Evolutionary conservation across 768 basidiomycete species (phyloP), one percentile per base, ranked within the genome.

Genomic region (Tremella yokohamensis): DNA sequence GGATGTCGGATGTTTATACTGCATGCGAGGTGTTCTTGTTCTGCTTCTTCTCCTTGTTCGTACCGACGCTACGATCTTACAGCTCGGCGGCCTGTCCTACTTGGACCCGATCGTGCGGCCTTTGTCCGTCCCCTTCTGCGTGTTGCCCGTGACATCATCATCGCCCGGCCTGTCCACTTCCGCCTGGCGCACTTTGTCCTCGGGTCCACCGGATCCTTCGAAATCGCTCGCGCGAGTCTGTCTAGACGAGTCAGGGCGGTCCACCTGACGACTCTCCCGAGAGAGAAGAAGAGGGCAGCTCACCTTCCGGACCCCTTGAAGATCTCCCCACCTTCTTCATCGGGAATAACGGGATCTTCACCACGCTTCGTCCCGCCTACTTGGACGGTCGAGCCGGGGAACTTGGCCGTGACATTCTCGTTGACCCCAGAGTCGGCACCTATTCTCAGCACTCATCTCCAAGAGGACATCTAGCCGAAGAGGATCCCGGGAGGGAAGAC

Each of bases 301-400:
- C 47, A 68, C 66, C 62, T 52, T 25, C 66, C 66, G 37, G 66
- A 60, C 13, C 51, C 7, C 56, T 65, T 68, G 57, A 57, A 63
- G 19, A 45, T 37, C 52, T 63, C 64, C 7, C 64, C 66, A 25
- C 66, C 66, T 56, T 65, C 66, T 40, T 68, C 66, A 42, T 64
- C 63, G 0, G 66, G 66, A 47, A 68, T 68, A 8, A 58, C 52
- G 3, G 66, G 66, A 57, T 68, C 65, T 57, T 68, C 66, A 20
- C 66, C 66, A 15, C 66, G 55, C 50, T 61, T 61, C 13, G 61
- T 65, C 11, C 66, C 66, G 38, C 66, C 66, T 13, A 68, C 56
- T 53, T 68, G 66, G 19, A 68, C 66, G 9, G 63, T 68, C 13
- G 66, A 68, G 26, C 66, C 66, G 9, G 66, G 66, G 59, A 68